Evolutionary conservation across 2,329 filamentous ascomycete genomes (phyloP), one percentile per base, ranked within the genome.

Genomic region (Sarocladium oryzae): DNA sequence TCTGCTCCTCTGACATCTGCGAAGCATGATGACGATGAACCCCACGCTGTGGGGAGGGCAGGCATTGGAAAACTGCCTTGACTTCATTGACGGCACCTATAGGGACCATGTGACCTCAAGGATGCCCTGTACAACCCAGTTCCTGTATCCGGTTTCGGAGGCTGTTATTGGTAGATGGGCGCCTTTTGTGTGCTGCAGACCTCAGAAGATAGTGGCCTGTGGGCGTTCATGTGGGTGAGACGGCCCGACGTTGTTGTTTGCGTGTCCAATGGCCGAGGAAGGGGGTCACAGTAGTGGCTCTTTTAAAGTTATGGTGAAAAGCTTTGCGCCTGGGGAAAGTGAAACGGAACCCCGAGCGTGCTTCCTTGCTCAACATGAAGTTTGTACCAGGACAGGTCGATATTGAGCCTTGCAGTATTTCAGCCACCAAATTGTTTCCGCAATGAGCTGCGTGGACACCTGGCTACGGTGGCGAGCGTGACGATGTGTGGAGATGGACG

Each of bases 1-100:
- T 20, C 37, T 40, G 37, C 16, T 40, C 16, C 16, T 21, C 9
- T 20, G 16, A 40, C 37, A 9, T 40, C 20, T n/a, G 16, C 13
- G 20, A 40, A 15, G 37, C 37, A 30, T 45, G 43, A 48, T 48
- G 43, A 48, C 43, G 43, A 48, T 48, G 43, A 48, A 48, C 43
- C 43, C 43, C 43, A 33, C 43, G 43, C 5, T 30, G 43, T 48
- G 43, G 43, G 43, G 43, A 48, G 43, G 40, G 43, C 6, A 45
- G 24, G 4, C 40, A 16, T 30, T n/a, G 16, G 40, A 48, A n/a
- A 2, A 33, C 15, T n/a, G 4, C n/a, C 43, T 20, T 43, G 20
- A 11, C 9, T 20, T 43, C 4, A 6, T 9, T n/a, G 3, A 11
- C 7, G 13, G 28, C 7, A 30, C 11, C n/a, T 43, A n/a, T 11